Evolutionary conservation across 768 basidiomycete genomes (phyloP).

Genomic region (Tricholoma bakamatsutake): DNA sequence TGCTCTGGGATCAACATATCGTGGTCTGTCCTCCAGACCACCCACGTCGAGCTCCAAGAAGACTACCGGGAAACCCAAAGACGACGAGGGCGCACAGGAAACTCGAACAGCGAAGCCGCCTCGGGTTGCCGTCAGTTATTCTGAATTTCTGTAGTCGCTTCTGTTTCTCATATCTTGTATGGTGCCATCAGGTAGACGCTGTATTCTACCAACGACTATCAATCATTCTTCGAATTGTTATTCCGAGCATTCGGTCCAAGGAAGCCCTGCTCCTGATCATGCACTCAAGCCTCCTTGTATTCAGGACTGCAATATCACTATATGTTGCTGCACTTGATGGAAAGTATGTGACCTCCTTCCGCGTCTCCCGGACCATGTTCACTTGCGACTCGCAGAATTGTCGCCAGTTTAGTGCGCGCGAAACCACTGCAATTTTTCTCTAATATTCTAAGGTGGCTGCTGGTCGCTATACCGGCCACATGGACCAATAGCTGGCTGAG

Average conservation of each 20-base stretch:
- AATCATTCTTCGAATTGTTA: conserved; percentile 77
- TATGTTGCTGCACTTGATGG: conserved; percentile 95
- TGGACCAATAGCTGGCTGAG: conserved; percentile 92
- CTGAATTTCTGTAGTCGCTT: not conserved
- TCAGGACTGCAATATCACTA: conserved; percentile 85
- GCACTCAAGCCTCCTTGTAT: conserved; percentile 86
- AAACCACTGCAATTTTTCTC: conserved; percentile 70
- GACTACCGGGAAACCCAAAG: conserved; percentile 25
- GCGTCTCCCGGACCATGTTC: not conserved
- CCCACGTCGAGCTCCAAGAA: conserved; percentile 27
- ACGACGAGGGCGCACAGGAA: conserved; percentile 4
- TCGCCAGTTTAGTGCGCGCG: conserved; percentile 89
- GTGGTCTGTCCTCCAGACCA: conserved; percentile 45
- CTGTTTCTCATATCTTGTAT: not conserved
- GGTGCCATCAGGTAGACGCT: conserved; percentile 69
- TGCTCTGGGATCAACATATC: conserved; percentile 59
- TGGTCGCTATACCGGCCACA: conserved; percentile 89
- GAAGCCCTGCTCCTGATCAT: conserved; percentile 83
- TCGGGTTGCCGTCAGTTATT: conserved; percentile 59
- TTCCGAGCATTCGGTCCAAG: conserved; percentile 78
- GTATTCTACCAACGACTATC: conserved; percentile 81
- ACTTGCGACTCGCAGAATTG: conserved; percentile 55
- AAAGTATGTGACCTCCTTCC: conserved; percentile 41
- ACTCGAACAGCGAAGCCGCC: conserved; percentile 36
- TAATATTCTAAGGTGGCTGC: conserved; percentile 86